phyloP scores from a whole-genome alignment of 148 eudicot genomes.

The Dysphania ambrosioides region DNA sequence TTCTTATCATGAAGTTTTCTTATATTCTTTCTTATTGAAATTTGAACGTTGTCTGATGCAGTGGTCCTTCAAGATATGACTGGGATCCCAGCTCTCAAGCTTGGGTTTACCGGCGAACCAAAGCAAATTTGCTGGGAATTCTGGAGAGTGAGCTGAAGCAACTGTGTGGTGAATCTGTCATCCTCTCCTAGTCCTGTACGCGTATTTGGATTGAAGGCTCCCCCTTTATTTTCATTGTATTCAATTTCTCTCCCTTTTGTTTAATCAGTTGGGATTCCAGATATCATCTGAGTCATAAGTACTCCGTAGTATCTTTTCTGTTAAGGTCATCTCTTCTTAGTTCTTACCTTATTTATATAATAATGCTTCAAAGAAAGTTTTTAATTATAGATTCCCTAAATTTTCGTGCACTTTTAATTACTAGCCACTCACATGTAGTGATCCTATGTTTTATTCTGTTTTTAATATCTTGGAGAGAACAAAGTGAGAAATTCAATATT shows the following conservation, averaged over 20 bases:
- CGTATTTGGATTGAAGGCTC: neutral
- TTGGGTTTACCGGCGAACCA: conserved; percentile 70
- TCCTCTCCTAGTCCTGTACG: conserved; percentile 39
- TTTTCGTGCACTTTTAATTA: neutral
- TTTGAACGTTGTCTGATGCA: conserved; percentile 28
- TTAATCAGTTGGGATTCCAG: too few species aligned
- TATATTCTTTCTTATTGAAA: neutral
- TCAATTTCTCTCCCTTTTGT: too few species aligned
- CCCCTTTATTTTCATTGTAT: neutral
- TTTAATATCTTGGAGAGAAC: neutral
- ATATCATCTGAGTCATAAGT: too few species aligned
- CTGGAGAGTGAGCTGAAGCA: conserved; percentile 63
- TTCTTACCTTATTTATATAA: too few species aligned
- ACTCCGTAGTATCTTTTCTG: neutral
- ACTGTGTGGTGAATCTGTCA: conserved; percentile 57
- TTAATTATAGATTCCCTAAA: neutral
- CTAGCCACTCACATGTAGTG: neutral
- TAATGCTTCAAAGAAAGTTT: neutral
- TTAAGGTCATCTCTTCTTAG: too few species aligned
- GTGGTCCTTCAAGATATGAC: conserved; percentile 78
- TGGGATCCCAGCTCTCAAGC: conserved; percentile 58
- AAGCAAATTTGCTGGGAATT: conserved; percentile 34
- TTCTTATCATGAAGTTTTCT: neutral
- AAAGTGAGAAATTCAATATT: neutral
- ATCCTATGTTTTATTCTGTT: neutral